A percentile compares a stretch with the other conserved stretches of the same genome.
Conservation (phyloP, 1,284 basidiomycete genomes). For the Tylopilus sp. region DNA sequence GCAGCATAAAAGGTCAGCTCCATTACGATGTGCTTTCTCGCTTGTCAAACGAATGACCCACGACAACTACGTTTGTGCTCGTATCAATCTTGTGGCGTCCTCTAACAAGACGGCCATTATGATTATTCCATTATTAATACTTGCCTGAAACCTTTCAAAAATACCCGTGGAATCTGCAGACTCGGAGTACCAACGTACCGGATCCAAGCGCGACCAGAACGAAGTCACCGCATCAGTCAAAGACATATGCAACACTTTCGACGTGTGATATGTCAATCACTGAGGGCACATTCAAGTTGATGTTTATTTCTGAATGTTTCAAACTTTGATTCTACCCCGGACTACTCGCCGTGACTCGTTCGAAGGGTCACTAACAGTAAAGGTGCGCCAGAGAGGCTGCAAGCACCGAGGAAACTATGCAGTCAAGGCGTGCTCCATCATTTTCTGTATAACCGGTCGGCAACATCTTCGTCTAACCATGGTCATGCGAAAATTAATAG, state of each 20-base stretch:
- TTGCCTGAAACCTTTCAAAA: conserved; percentile 49
- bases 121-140: conserved; percentile 58
- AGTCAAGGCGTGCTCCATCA: no score
- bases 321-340: no score
- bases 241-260: conserved; percentile 59
- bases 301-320: no score
- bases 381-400: no score
- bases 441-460: no score
- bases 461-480: no score
- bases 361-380: no score
- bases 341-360: no score
- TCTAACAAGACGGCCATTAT: conserved; percentile 63
- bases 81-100: conserved; percentile 63
- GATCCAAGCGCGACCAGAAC: conserved; percentile 68
- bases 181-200: conserved; percentile 49
- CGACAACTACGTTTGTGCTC: conserved; percentile 53
- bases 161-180: neutral
- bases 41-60: conserved; percentile 18
- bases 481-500: no score
- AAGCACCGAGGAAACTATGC: no score
- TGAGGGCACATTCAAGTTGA: no score
- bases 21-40: conserved; percentile 19
- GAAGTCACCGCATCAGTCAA: conserved; percentile 65
- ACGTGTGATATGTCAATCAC: conserved; percentile 59
- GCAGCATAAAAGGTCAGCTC: conserved; percentile 56